Evolutionary conservation across 768 basidiomycete species (phyloP).

Genomic region (Dictyophora rubrovolvata): DNA sequence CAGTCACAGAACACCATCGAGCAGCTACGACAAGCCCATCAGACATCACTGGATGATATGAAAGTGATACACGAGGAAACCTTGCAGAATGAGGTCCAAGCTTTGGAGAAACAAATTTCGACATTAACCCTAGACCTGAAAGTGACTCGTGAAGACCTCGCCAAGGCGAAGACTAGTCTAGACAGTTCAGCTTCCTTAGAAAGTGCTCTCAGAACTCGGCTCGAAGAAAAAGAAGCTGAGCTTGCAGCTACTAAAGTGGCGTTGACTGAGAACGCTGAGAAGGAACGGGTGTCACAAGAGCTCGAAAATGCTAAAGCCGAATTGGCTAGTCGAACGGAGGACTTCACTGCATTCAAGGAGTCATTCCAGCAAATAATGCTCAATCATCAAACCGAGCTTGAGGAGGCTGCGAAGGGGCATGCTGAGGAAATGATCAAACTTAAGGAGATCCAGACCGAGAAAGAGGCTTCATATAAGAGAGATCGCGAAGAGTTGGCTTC

Average conservation of each 20-base stretch:
- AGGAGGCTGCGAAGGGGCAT: conserved; percentile 59
- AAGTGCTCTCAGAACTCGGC: conserved; percentile 47
- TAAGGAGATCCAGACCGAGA: conserved; percentile 47
- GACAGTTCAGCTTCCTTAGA: conserved; percentile 45
- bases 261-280: conserved; percentile 43
- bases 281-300: conserved; percentile 47
- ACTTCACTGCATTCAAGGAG: conserved; percentile 56
- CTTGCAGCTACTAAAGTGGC: conserved; percentile 31
- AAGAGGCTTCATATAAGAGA: conserved; percentile 41
- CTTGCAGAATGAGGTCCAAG: conserved; percentile 46
- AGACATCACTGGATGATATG: conserved; percentile 47
- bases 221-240: conserved; percentile 44
- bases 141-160: conserved; percentile 75
- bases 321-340: conserved; percentile 51
- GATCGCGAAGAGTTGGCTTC: conserved; percentile 56
- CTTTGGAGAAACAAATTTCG: conserved; percentile 53
- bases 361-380: conserved; percentile 61
- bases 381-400: conserved; percentile 63
- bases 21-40: conserved; percentile 57
- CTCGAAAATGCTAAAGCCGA: conserved; percentile 60
- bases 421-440: conserved; percentile 63
- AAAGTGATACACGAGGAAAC: conserved; percentile 53
- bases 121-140: conserved; percentile 62
- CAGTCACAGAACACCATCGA: conserved; percentile 57
- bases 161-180: conserved; percentile 57